Evolutionary conservation across 805 yeast genomes (phyloP).

Genomic region (Candida alai): DNA sequence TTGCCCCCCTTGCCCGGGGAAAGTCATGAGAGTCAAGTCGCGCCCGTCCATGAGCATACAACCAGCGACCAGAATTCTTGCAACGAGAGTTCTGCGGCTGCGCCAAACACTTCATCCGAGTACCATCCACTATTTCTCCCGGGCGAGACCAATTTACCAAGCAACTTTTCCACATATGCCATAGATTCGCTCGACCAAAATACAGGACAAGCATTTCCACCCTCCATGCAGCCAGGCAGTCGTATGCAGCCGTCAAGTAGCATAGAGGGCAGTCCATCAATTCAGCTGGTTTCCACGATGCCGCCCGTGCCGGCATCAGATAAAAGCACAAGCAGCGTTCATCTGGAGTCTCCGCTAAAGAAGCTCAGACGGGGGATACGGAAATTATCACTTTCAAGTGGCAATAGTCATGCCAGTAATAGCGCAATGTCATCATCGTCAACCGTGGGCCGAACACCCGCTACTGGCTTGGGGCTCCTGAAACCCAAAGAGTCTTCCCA

Average conservation of each 20-base stretch:
- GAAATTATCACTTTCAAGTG: conserved; percentile 26
- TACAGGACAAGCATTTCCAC: conserved; percentile 12
- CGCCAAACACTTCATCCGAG: conserved; percentile 7
- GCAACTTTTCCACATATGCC: conserved; percentile 13
- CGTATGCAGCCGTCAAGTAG: background rate
- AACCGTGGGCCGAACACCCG: conserved; percentile 4
- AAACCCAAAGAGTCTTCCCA: conserved; percentile 10
- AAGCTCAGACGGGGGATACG: conserved; percentile 37
- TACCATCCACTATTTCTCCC: conserved; percentile 4
- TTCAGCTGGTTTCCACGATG: background rate
- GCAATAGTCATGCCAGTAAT: conserved; percentile 1
- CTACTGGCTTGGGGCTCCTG: background rate
- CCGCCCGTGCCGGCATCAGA: background rate
- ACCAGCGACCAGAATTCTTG: conserved; percentile 1
- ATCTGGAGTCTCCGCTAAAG: conserved; percentile 22
- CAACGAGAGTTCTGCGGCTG: background rate
- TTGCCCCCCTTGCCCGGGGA: conserved; percentile 30
- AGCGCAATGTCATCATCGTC: conserved; percentile 11
- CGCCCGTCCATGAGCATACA: conserved; percentile 12
- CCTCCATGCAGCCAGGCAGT: background rate
- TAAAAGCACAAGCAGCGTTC: background rate
- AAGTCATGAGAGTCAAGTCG: no score
- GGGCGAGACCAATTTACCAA: background rate
- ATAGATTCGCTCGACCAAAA: conserved; percentile 11
- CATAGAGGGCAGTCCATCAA: background rate